These are phyloP conservation scores for Aciculosporium take DNA, from an alignment of 2,329 filamentous ascomycete species.

Conservation along the genomic window DNA sequence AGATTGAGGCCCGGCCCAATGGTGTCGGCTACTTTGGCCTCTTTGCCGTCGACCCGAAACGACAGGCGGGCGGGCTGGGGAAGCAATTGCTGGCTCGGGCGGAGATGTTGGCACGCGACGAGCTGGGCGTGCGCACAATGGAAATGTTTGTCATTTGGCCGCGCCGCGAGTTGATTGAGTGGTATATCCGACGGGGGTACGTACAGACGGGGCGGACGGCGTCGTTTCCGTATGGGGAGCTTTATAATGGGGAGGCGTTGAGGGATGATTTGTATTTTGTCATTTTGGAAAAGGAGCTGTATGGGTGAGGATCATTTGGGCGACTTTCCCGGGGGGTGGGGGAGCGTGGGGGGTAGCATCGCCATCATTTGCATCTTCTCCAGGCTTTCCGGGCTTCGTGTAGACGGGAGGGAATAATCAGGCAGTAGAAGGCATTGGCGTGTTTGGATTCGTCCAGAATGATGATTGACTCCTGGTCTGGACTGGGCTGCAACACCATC, in stretches of 20 bases:
- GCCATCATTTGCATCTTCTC: too few species aligned
- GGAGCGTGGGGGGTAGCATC: neutral
- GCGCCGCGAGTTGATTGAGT: conserved; percentile 29
- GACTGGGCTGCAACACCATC: too few species aligned
- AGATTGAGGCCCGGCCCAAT: conserved; percentile 19
- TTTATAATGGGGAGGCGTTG: conserved; percentile 22
- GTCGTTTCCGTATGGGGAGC: conserved; percentile 27
- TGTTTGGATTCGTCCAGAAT: too few species aligned
- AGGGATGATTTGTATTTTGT: conserved; percentile 30
- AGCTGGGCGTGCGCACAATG: conserved; percentile 20
- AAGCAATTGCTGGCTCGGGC: conserved; percentile 25
- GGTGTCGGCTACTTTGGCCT: conserved; percentile 29
- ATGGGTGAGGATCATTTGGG: too few species aligned
- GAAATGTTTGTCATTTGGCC: conserved; percentile 31
- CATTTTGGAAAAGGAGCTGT: conserved; percentile 26
- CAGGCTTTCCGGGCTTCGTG: too few species aligned
- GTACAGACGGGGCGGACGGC: conserved; percentile 21
- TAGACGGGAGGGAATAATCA: too few species aligned
- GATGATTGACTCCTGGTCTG: too few species aligned
- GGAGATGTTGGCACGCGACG: conserved; percentile 22
- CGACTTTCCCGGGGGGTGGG: neutral
- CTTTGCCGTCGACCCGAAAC: conserved; percentile 30
- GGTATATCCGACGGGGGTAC: conserved; percentile 32
- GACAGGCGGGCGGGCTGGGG: conserved; percentile 31
- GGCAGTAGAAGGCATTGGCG: too few species aligned